A percentile compares a stretch with the other conserved stretches of the same genome.
Conservation (phyloP, 2,329 filamentous ascomycete species). For the Talaromyces amestolkiae region DNA sequence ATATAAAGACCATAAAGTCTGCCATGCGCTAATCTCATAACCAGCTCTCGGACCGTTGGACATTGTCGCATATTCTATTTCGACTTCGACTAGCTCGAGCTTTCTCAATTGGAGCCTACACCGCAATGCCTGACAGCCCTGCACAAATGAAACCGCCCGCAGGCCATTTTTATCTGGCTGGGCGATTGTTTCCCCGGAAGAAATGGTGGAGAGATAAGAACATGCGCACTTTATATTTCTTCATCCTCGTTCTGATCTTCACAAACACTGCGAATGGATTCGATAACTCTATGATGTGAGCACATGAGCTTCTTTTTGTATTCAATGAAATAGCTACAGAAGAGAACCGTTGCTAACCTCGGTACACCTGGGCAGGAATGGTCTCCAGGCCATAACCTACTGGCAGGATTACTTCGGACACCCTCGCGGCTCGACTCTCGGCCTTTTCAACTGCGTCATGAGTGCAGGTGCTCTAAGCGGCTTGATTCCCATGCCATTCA, state of each 20-base stretch:
- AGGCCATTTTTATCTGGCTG: constrained; percentile 29
- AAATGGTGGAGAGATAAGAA: constrained; percentile 31
- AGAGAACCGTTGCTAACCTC: neutral
- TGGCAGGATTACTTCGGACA: constrained; percentile 41
- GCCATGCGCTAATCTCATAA: neutral
- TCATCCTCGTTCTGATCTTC: constrained; percentile 30
- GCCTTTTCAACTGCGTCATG: constrained; percentile 45
- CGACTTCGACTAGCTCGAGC: neutral
- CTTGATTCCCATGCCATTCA: constrained; percentile 46
- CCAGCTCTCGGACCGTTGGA: neutral
- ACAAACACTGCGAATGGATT: constrained; percentile 38
- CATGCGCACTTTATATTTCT: constrained; percentile 32
- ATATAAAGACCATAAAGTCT: neutral
- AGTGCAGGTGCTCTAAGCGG: constrained; percentile 43
- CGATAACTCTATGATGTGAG: constrained; percentile 31
- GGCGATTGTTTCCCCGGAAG: constrained; percentile 27
- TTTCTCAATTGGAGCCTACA: neutral
- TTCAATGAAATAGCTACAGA: neutral
- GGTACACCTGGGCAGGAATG: constrained; percentile 21
- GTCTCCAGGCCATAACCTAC: constrained; percentile 27
- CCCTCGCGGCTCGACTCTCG: constrained; percentile 40
- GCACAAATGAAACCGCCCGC: constrained; percentile 22
- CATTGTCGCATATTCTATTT: neutral
- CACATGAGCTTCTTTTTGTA: neutral
- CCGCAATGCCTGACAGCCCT: constrained; percentile 1